These are phyloP conservation scores for Coleophoma cylindrospora DNA, from an alignment of 2,329 filamentous ascomycete species.

Conservation along the genomic window DNA sequence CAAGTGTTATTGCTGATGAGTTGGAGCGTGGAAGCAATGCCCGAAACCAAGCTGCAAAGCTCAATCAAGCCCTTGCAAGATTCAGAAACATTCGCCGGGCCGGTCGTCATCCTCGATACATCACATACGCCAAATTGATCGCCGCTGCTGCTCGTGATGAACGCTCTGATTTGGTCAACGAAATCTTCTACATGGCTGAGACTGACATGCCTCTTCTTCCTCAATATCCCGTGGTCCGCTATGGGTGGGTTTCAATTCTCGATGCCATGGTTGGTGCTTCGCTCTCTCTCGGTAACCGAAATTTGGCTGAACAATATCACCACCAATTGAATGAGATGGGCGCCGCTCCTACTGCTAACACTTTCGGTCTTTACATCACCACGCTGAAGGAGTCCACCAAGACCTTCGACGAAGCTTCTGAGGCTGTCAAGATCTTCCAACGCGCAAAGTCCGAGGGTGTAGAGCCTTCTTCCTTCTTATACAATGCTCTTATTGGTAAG, in stretches of 20 bases:
- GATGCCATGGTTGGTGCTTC: slow-evolving; percentile 96
- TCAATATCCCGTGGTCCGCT: slow-evolving; percentile 82
- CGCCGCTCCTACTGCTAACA: slow-evolving; percentile 90
- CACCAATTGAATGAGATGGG: slow-evolving; percentile 89
- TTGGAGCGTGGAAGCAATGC: slow-evolving; percentile 76
- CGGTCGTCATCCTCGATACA: slow-evolving; percentile 88
- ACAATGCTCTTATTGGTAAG: slow-evolving; percentile 97
- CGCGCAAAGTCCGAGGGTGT: slow-evolving; percentile 91
- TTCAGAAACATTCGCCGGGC: slow-evolving; percentile 92
- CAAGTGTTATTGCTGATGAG: slow-evolving; percentile 82
- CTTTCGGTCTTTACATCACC: slow-evolving; percentile 98
- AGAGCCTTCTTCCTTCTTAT: slow-evolving; percentile 92
- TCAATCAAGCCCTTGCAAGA: slow-evolving; percentile 76
- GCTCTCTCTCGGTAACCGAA: slow-evolving; percentile 75
- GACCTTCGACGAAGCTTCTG: slow-evolving; percentile 95
- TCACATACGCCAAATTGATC: slow-evolving; percentile 95
- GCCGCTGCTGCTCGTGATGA: slow-evolving; percentile 80
- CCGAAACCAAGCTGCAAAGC: slow-evolving; percentile 53
- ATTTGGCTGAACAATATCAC: slow-evolving; percentile 79
- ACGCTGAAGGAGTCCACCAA: slow-evolving; percentile 95
- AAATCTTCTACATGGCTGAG: slow-evolving; percentile 85
- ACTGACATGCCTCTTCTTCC: slow-evolving; percentile 79
- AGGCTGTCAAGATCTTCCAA: slow-evolving; percentile 96
- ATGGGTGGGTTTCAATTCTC: slow-evolving; percentile 93
- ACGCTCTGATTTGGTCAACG: slow-evolving; percentile 75